Evolutionary conservation across 441 rosid genomes (phyloP).

Genomic region (Croton setiger): DNA sequence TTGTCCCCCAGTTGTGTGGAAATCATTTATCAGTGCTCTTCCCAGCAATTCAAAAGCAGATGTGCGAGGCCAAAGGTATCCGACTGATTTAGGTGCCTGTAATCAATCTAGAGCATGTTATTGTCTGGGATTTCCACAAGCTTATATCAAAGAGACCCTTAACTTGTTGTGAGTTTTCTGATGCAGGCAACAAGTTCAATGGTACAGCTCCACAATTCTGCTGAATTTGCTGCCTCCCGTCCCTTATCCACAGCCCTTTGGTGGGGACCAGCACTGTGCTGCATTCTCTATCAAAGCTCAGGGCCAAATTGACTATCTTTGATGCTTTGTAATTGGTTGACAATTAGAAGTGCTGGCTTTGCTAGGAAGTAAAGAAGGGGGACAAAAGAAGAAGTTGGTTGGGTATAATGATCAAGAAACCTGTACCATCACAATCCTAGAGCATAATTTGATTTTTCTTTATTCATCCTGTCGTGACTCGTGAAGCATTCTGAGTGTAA

Average conservation of each 20-base stretch:
- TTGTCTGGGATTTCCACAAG: not conserved
- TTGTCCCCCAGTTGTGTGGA: not conserved
- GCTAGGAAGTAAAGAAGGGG: too few species aligned
- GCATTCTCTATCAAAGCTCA: not conserved
- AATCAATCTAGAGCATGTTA: not conserved
- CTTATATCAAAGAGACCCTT: not conserved
- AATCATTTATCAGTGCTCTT: not conserved
- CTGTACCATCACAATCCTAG: too few species aligned
- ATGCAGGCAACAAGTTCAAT: constrained; percentile 8
- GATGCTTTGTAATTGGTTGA: too few species aligned
- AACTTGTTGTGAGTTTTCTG: not conserved
- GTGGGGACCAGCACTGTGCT: not conserved
- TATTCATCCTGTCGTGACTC: too few species aligned
- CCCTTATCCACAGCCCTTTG: too few species aligned
- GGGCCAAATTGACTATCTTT: too few species aligned
- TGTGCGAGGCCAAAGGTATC: not conserved
- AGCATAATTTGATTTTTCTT: too few species aligned
- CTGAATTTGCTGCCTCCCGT: not conserved
- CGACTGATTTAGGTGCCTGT: not conserved
- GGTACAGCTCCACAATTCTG: not conserved
- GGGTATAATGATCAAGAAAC: too few species aligned
- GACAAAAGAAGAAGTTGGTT: too few species aligned
- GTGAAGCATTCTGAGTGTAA: too few species aligned
- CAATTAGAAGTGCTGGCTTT: too few species aligned
- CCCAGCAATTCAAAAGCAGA: not conserved